Evolutionary conservation across 2,329 filamentous ascomycete genomes (phyloP).

Genomic region (Fusarium mangiferae): DNA sequence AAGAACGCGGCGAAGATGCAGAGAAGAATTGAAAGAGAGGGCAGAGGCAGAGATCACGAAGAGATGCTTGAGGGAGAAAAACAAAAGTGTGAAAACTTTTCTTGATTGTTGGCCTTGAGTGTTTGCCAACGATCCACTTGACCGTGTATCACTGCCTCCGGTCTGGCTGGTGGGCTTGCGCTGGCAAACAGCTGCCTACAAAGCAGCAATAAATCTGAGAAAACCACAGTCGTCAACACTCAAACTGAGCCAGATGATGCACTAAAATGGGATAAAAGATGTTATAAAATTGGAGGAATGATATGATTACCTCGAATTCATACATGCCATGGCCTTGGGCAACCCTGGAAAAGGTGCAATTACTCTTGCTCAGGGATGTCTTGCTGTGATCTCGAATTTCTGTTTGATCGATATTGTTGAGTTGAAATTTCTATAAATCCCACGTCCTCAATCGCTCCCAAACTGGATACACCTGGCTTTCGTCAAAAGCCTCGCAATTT

Average conservation of each 20-base stretch:
- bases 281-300: accelerated
- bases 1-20: no score
- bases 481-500: no score
- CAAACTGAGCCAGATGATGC: accelerated
- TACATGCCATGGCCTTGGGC: not conserved
- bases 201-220: accelerated
- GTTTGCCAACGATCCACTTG: not conserved
- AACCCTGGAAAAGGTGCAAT: no score
- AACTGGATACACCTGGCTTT: no score
- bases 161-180: not conserved
- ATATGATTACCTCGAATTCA: not conserved
- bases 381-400: no score
- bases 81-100: accelerated
- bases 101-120: no score
- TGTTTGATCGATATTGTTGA: no score
- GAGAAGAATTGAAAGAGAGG: accelerated
- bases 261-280: accelerated
- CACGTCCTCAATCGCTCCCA: no score
- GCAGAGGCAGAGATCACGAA: not conserved
- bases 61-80: not conserved
- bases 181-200: not conserved
- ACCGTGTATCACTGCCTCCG: accelerated
- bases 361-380: no score
- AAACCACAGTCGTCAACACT: accelerated
- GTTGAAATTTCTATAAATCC: no score